Evolutionary conservation across 1,284 basidiomycete genomes (phyloP), one percentile per base, ranked within the genome.

Genomic region (Entoloma clypeatum): DNA sequence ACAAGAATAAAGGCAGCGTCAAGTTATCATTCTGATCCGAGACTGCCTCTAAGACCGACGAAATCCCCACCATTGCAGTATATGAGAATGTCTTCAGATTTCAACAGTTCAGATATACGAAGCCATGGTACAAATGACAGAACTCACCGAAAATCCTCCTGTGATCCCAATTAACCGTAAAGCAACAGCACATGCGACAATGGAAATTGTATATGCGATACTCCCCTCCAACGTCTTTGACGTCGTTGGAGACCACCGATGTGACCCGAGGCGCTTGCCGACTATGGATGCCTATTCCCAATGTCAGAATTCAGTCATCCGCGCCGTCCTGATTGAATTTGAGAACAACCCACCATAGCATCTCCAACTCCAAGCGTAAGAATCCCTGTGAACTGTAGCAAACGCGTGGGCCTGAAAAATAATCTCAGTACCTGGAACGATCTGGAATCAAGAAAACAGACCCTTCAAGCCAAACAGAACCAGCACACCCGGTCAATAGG

Each of bases 11-110:
- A 16, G 92, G 92, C 45, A 95, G 65, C 23, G 90, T 90, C 51
- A 97, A 71, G 61, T 97, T 97, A 64, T 97, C 93, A 63, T 97
- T 96, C 64, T 97, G 93, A 56, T 85, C 82, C 14, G 87, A 90
- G 42, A 92, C 66, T 11, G 90, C 93, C 64, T 97, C 93, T 51
- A 96, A 71, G 38, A 89, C 60, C 2, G 82, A 81, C 2, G 84
- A 74, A 40, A 89, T 60, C 10, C 64, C 63, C 14, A 82, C 75
- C n/a, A 84, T 77, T 31, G 64, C 58, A 25, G 67, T 65, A 59
- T 84, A 86, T 32, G 75, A 68, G 40, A 62, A 41, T 36, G 73
- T 69, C 82, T 84, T 46, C 16, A 29, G 23, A 33, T n/a, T n/a
- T 46, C 48, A 19, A 28, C 14, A 17, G 34, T 19, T 48, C 28